Evolutionary conservation across 2,329 filamentous ascomycete species (phyloP), one percentile per base, ranked within the genome.

Genomic region (Talaromyces piceae): DNA sequence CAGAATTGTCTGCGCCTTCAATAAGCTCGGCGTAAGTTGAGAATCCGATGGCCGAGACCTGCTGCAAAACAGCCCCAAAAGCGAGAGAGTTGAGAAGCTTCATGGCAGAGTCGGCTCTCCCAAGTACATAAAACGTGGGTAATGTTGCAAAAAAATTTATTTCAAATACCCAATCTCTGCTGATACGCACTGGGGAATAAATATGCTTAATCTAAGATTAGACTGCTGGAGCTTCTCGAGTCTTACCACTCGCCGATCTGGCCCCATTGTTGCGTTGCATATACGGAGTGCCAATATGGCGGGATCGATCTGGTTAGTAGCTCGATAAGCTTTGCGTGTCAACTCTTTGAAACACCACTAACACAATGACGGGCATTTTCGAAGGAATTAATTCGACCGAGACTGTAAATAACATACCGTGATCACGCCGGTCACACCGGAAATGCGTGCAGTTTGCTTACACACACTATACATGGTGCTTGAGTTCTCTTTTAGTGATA

Each of bases 1-100:
- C 45, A n/a, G 49, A 51, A n/a, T 51, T 51, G 27, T 51, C 44
- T 47, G 4, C 22, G 6, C 44, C 44, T 43, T 51, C 49, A 28
- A 43, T 20, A 9, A 51, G 41, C 18, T 43, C 13, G 7, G 27
- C 37, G 26, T 51, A 47, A 11, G 49, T 51, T 20, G 49, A 47
- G 26, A 41, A 51, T 16, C 49, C 49, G 8, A 51, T 23, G 9
- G 49, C 44, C 33, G 43, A 28, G 30, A 22, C 37, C 5, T 26
- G 44, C 23, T 51, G 43, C 18, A 51, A 26, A 12, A 46, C 31
- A 16, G 27, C 26, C 12, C 22, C 39, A 22, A 43, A 22, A 22
- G 20, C 39, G 25, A 43, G 23, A 2, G 11, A 16, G 13, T 43
- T 2, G 11, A 16, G 3, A 43, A 43, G 39, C 39, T 43, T 43